phyloP scores from a whole-genome alignment of 805 yeast species.

The Wickerhamiella qilinensis region DNA sequence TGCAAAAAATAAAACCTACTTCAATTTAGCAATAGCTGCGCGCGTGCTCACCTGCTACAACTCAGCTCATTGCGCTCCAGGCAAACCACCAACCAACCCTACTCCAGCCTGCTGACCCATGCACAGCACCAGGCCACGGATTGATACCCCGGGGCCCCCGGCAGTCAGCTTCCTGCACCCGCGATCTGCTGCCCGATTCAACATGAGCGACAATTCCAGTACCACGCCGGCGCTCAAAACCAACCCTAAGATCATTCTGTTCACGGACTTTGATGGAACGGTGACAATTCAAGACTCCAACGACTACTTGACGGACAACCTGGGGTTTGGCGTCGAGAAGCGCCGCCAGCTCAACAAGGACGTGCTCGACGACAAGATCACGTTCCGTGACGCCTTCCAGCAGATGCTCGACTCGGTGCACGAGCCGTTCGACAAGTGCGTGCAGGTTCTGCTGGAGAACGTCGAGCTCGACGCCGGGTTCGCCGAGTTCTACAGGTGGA shows the following conservation, averaged over 20 bases:
- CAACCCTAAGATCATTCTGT: conserved; percentile 55
- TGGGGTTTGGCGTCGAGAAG: conserved; percentile 66
- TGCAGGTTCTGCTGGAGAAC: conserved; percentile 45
- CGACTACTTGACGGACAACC: conserved; percentile 73
- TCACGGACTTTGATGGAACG: conserved; percentile 97
- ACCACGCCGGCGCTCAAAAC: conserved; percentile 18
- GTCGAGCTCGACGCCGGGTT: conserved; percentile 84
- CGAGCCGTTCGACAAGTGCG: conserved; percentile 68
- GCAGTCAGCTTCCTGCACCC: too few relatives aligned
- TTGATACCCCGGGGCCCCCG: too few relatives aligned
- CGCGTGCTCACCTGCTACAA: too few relatives aligned
- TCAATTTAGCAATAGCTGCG: too few relatives aligned
- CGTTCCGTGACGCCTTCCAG: conserved; percentile 61
- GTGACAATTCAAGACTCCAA: conserved; percentile 91
- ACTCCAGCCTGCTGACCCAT: too few relatives aligned
- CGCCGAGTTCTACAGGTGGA: conserved; percentile 65
- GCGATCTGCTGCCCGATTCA: too few relatives aligned
- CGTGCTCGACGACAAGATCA: conserved; percentile 48
- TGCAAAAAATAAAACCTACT: too few relatives aligned
- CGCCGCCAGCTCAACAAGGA: conserved; percentile 55
- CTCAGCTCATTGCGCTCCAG: too few relatives aligned
- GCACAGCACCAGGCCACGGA: too few relatives aligned
- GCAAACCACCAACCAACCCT: too few relatives aligned
- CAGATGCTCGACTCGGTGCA: conserved; percentile 69
- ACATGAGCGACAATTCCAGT: neutral